Base-by-base conservation (phyloP, 768 basidiomycete species). In the Goffeauzyma gilvescens region DNA sequence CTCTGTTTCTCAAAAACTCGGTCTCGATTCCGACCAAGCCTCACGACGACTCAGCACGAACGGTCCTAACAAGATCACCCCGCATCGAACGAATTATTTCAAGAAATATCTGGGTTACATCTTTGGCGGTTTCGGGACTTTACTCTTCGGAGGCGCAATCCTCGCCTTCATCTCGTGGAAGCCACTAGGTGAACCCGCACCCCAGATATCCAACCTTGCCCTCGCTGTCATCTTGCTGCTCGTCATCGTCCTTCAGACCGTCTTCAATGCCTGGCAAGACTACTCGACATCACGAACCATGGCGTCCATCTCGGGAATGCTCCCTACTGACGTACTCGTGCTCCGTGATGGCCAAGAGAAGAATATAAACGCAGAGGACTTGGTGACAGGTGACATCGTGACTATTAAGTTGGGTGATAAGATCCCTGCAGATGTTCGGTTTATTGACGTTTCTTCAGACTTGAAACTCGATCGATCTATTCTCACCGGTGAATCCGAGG, bases 381-480 rank as follows among this genome's bases (percentile, higher is more conserved):
- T 64, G 6, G 62, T 64, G 10, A 45, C 53, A 5, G 62, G 62
- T 14, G 62, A 64, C 36, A 46, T 64, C 38, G 59, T 54, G 18
- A 38, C 48, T 30, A 31, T 52, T 27, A 23, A 39, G 17, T 18
- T 52, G 24, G 53, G 53, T 20, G 32, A 48, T 17, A 50, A 64
- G 48, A 50, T 65, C 13, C 65, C 66, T 2, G 65, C 65, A 24
- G 66, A 68, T 43, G 17, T 67, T 10, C 58, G 67, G 12, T 57
- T 69, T 67, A 28, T 72, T 66, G 31, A 71, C 55, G 54, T 68
- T 18, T 72, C 71, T 17, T 62, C 69, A 2, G 77, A 79, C 53
- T 59, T 77, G 28, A 68, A 69, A 42, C 72, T 78, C 35, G 78
- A 79, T 50, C 66, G 75, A 23, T 71, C 74, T 24, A 69, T 78